phyloP scores from a whole-genome alignment of 2,329 filamentous ascomycete genomes.

The Hypoxylon sp. region DNA sequence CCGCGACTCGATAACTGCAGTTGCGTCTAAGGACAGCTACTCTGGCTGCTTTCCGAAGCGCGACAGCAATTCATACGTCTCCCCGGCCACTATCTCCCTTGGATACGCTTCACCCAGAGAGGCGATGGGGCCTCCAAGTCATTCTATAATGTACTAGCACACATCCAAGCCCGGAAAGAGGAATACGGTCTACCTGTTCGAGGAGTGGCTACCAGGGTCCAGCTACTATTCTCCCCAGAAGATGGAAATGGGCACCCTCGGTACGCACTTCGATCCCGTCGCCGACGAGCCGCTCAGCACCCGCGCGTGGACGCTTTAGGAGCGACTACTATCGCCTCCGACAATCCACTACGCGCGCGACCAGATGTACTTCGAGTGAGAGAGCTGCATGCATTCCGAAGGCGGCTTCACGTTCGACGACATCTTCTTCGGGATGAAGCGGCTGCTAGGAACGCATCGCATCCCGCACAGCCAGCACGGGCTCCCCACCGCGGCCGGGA shows the following conservation, averaged over 20 bases:
- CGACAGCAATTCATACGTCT: constrained; percentile 18
- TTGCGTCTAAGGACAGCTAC: constrained; percentile 22
- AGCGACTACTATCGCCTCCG: constrained; percentile 17
- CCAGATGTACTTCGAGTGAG: constrained; percentile 28
- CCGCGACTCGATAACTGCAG: constrained; percentile 29
- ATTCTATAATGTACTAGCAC: constrained; percentile 15
- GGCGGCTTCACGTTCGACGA: constrained; percentile 26
- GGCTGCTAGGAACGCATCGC: constrained; percentile 19
- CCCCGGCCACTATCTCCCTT: constrained; percentile 20
- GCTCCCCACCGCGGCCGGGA: constrained; percentile 6
- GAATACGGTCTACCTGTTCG: constrained; percentile 23
- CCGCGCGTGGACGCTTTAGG: constrained; percentile 18
- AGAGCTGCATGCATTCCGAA: constrained; percentile 25
- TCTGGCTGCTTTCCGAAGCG: constrained; percentile 23
- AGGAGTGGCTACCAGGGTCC: constrained; percentile 31
- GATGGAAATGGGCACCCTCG: constrained; percentile 19
- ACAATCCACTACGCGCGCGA: constrained; percentile 23
- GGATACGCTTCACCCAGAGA: constrained; percentile 21
- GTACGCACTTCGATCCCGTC: constrained; percentile 26
- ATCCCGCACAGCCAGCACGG: constrained; percentile 19
- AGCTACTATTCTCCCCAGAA: constrained; percentile 27
- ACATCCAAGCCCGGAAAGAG: constrained; percentile 14
- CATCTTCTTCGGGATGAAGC: constrained; percentile 28
- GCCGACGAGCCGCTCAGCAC: constrained; percentile 25
- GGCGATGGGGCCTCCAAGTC: constrained; percentile 19